Percentiles rank a stretch among this genome's conserved stretches.
These are phyloP conservation scores for Aureobasidium leucospermi DNA, from an alignment of 2,329 filamentous ascomycete genomes.

Conservation along the genomic window DNA sequence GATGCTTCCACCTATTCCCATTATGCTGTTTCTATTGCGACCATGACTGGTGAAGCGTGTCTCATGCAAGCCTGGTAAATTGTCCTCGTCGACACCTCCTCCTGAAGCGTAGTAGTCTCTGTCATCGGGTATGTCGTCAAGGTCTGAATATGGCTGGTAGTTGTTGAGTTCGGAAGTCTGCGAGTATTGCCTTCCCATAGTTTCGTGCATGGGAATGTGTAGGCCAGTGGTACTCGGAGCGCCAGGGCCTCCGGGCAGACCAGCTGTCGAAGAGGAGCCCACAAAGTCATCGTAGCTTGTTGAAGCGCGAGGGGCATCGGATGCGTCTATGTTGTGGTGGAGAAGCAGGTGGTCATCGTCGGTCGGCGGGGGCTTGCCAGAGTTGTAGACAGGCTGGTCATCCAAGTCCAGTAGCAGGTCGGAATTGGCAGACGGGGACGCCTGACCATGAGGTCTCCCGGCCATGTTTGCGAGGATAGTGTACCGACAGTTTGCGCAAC, in stretches of 20 bases:
- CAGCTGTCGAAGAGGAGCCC: conserved; percentile 48
- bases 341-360: conserved; percentile 75
- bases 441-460: conserved; percentile 48
- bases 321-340: conserved; percentile 63
- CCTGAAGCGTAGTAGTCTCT: conserved; percentile 69
- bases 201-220: conserved; percentile 32
- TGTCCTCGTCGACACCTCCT: conserved; percentile 47
- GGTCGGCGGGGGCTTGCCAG: conserved; percentile 68
- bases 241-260: conserved; percentile 38
- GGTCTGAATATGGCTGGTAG: conserved; percentile 86
- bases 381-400: conserved; percentile 60
- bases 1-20: conserved; percentile 75
- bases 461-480: conserved; percentile 32
- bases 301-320: conserved; percentile 62
- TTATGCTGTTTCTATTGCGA: conserved; percentile 74
- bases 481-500: not conserved
- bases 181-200: conserved; percentile 46
- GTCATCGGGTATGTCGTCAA: conserved; percentile 75
- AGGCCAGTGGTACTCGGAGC: conserved; percentile 29
- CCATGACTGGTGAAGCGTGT: conserved; percentile 41
- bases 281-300: conserved; percentile 95
- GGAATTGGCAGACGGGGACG: conserved; percentile 32
- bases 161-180: conserved; percentile 80
- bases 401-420: conserved; percentile 65
- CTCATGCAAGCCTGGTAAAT: conserved; percentile 41